These are phyloP conservation scores for Dictyophora rubrovolvata DNA, from an alignment of 768 basidiomycete species.

Conservation along the genomic window DNA sequence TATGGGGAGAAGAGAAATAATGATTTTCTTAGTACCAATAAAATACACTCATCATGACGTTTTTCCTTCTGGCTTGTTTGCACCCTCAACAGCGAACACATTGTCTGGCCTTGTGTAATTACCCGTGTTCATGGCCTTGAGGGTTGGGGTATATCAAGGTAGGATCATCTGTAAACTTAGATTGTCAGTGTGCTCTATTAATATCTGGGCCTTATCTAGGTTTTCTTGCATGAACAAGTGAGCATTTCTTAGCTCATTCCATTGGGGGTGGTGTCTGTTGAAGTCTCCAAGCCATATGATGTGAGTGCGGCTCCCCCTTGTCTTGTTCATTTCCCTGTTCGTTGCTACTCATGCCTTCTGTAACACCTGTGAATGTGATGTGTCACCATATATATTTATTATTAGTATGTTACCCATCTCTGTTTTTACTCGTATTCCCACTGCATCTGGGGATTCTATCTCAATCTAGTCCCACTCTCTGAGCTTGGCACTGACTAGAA, in stretches of 20 bases:
- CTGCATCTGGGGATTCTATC: not conserved
- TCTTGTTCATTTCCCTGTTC: not conserved
- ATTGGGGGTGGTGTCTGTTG: slow-evolving; percentile 31
- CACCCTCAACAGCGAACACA: slow-evolving; percentile 31
- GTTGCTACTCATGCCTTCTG: not conserved
- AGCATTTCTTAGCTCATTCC: slow-evolving; percentile 25
- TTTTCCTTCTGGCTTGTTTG: too few species aligned
- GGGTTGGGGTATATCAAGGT: slow-evolving; percentile 24
- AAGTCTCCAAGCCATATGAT: slow-evolving; percentile 30
- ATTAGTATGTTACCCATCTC: not conserved
- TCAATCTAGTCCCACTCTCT: not conserved
- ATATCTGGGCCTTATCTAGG: slow-evolving; percentile 17
- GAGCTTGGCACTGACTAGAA: too few species aligned
- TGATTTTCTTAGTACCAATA: too few species aligned
- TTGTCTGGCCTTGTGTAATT: slow-evolving; percentile 35
- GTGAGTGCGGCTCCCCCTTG: not conserved
- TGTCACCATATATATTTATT: not conserved
- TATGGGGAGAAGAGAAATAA: too few species aligned
- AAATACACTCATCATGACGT: too few species aligned
- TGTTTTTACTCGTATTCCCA: not conserved
- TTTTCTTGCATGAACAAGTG: slow-evolving; percentile 16
- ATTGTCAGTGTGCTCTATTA: slow-evolving; percentile 22
- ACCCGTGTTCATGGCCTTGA: slow-evolving; percentile 18
- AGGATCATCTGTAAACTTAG: slow-evolving; percentile 27
- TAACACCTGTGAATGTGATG: not conserved